Percentiles rank a stretch among this genome's conserved stretches.
These are phyloP conservation scores for Triticum turgidum DNA, from an alignment of 176 grass and related monocot genomes.

Conservation along the genomic window DNA sequence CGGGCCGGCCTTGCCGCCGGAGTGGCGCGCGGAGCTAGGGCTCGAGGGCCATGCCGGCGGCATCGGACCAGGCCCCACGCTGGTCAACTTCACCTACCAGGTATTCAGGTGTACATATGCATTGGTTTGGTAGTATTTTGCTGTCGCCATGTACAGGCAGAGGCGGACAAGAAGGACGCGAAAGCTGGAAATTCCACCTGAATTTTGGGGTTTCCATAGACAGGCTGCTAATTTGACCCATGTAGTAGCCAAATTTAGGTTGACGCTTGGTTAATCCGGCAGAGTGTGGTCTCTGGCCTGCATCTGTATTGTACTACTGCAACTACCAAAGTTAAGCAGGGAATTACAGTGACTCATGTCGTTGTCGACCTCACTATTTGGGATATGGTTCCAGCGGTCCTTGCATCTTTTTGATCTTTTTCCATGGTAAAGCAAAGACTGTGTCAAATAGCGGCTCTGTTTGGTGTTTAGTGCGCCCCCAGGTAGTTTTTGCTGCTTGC, in stretches of 20 bases:
- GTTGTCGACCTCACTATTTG: background rate
- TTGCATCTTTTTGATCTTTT: background rate
- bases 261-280: background rate
- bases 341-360: background rate
- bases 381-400: background rate
- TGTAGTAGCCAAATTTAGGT: background rate
- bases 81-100: slow-evolving; percentile 86
- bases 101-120: slow-evolving; percentile 25
- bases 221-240: background rate
- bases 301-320: background rate
- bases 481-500: slow-evolving; percentile 7
- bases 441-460: slow-evolving; percentile 4
- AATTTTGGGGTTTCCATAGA: background rate
- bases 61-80: slow-evolving; percentile 59
- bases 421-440: too few species aligned
- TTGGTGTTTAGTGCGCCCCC: slow-evolving; percentile 11
- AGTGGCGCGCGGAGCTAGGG: slow-evolving; percentile 40
- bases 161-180: background rate
- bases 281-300: background rate
- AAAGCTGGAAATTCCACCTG: background rate
- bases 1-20: slow-evolving; percentile 46
- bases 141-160: background rate
- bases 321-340: background rate
- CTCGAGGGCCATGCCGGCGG: slow-evolving; percentile 20
- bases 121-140: background rate